Conservation (phyloP, 495 filamentous ascomycete species). For the Penicillium maclennaniae region DNA sequence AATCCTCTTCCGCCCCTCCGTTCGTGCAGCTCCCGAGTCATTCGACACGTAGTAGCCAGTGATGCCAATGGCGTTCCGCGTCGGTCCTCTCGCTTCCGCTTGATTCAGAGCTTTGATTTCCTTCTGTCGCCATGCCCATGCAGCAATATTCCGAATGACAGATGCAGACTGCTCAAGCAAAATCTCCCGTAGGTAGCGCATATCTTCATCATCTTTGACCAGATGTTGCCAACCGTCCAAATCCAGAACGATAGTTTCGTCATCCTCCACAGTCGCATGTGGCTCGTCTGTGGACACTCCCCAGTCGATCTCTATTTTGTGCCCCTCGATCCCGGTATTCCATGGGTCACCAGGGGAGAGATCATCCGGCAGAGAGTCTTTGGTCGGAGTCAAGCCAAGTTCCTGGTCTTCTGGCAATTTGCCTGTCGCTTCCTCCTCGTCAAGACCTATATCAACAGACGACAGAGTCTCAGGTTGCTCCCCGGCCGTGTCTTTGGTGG, state of each 20-base stretch:
- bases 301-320: constrained; percentile 53
- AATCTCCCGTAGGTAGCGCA: constrained; percentile 52
- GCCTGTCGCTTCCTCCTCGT: constrained; percentile 1
- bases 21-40: constrained; percentile 75
- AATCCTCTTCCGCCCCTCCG: constrained; percentile 90
- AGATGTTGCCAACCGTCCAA: constrained; percentile 74
- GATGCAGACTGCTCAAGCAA: constrained; percentile 45
- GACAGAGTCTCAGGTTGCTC: constrained; percentile 1
- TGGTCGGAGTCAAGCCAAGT: background rate
- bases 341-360: constrained; percentile 28
- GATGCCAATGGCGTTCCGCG: constrained; percentile 56
- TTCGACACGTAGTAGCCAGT: constrained; percentile 92
- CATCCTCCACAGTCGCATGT: constrained; percentile 64
- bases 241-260: constrained; percentile 61
- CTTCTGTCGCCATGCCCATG: constrained; percentile 90
- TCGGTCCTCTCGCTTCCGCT: constrained; percentile 46
- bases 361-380: constrained; percentile 4
- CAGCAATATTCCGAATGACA: constrained; percentile 59
- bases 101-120: constrained; percentile 81
- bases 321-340: constrained; percentile 20
- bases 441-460: constrained; percentile 1
- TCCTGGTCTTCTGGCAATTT: constrained; percentile 1
- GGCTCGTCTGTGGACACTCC: constrained; percentile 57
- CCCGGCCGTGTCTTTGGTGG: constrained; percentile 7
- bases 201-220: constrained; percentile 77